These are phyloP conservation scores for Phoma sp. DNA, from an alignment of 2,329 filamentous ascomycete genomes.

Conservation along the genomic window DNA sequence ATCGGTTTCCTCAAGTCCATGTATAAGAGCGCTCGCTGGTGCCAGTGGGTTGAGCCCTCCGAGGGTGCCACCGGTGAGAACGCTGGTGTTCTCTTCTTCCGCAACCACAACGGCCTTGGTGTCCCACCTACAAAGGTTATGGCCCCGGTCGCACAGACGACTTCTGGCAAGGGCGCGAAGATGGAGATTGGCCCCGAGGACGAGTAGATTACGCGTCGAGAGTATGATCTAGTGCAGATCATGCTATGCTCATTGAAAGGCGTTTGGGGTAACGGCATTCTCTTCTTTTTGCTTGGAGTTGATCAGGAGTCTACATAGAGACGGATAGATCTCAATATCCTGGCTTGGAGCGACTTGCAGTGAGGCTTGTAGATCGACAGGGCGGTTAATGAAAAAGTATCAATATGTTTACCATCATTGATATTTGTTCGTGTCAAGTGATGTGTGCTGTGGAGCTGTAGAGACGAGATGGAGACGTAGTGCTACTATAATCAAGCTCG, in stretches of 20 bases:
- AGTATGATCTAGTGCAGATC: constrained; percentile 28
- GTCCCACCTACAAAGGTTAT: constrained; percentile 58
- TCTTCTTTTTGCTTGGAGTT: constrained; percentile 21
- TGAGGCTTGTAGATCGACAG: constrained; percentile 20
- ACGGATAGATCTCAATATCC: constrained; percentile 19
- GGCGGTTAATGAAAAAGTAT: constrained; percentile 3
- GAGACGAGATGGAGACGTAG: not conserved
- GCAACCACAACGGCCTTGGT: constrained; percentile 90
- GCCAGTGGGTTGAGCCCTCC: constrained; percentile 97
- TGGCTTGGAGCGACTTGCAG: constrained; percentile 2
- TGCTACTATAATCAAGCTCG: not conserved
- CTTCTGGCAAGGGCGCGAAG: constrained; percentile 42
- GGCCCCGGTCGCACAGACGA: constrained; percentile 35
- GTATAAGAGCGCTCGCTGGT: constrained; percentile 81
- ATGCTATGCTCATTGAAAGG: constrained; percentile 22
- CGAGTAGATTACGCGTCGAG: constrained; percentile 32
- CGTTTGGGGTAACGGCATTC: constrained; percentile 24
- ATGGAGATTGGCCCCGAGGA: constrained; percentile 45
- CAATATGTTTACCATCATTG: not conserved
- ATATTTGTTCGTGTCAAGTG: not conserved
- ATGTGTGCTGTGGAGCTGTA: not conserved
- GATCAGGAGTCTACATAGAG: constrained; percentile 22
- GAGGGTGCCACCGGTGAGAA: constrained; percentile 79
- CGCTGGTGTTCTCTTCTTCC: constrained; percentile 90
- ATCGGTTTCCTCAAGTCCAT: constrained; percentile 82